A percentile compares a stretch with the other conserved stretches of the same genome.
phyloP scores from a whole-genome alignment of 2,329 filamentous ascomycete species.

The Cladophialophora bantiana region DNA sequence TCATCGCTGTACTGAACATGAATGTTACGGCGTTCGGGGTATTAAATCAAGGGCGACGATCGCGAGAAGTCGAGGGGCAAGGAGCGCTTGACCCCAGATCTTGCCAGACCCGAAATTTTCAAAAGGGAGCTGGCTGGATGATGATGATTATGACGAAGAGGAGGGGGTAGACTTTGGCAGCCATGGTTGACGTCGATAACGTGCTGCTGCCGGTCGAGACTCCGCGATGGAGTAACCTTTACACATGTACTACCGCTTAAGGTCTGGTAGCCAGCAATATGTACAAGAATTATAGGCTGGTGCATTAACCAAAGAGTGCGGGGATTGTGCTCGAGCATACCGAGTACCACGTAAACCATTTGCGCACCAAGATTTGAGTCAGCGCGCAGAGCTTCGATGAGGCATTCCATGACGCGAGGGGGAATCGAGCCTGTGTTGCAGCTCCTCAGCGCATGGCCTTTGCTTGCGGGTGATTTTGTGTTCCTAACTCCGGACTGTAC shows the following conservation, averaged over 20 bases:
- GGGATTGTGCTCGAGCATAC: background rate
- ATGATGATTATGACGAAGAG: background rate
- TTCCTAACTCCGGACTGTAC: slow-evolving; percentile 25
- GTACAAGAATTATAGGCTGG: slow-evolving; percentile 4
- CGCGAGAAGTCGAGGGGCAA: background rate
- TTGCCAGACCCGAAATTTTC: background rate
- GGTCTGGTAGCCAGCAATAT: slow-evolving; percentile 3
- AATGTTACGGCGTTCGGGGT: slow-evolving; percentile 11
- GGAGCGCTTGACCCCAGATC: background rate
- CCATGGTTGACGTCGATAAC: background rate
- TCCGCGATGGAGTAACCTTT: background rate
- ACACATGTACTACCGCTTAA: slow-evolving; percentile 1
- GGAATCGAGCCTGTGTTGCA: background rate
- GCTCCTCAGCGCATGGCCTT: background rate
- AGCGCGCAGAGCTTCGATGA: slow-evolving; percentile 1
- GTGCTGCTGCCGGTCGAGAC: background rate
- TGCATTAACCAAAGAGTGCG: background rate
- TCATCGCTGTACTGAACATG: slow-evolving; percentile 17
- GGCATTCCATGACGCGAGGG: slow-evolving; percentile 10
- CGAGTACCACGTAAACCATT: background rate
- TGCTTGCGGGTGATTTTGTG: slow-evolving; percentile 1
- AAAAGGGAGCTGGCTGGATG: background rate
- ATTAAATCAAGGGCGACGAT: slow-evolving; percentile 9
- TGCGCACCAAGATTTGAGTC: background rate
- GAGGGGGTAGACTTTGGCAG: background rate